Base-by-base conservation (phyloP, 2,329 filamentous ascomycete genomes). In the Mycosphaerella sp. region DNA sequence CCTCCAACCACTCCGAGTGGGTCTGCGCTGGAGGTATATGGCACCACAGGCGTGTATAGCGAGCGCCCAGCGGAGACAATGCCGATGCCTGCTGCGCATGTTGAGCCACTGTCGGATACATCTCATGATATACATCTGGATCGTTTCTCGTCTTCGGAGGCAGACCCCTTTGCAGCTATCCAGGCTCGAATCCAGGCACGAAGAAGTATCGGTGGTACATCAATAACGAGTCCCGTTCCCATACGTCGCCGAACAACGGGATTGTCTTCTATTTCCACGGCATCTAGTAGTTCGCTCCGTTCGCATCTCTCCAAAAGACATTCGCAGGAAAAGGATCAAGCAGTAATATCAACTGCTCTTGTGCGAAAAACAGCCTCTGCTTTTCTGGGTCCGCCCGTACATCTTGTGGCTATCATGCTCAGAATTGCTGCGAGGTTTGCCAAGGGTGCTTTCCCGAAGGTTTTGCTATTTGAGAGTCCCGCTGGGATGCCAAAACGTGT, bases 381-480 rank as follows among this genome's bases (percentile, higher is more conserved):
- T 31, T 78, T 95, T 3, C 74, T 95, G 11, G 83, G 87, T 0
- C 89, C 89, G n/a, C 89, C 91, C 0, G 81, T 85, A 34, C 83
- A 91, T 63, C 78, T 95, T 1, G 80, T 95, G 36, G 78, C 82
- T 26, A 75, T 95, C 40, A 90, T 95, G 78, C 78, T 95, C 4
- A 83, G 83, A 53, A 88, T 95, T 53, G 88, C 90, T 0, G 84
- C 87, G 0, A 83, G 81, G 58, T 89, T 95, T 58, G 80, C 84
- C 1, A 71, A 71, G 44, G 76, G 76, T 3, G 69, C 69, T 5
- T 68, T 71, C 23, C 62, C 63, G 2, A 51, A 48, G 23, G 56
- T 55, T 5, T 43, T 61, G 44, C 46, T 67, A 39, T 66, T 64
- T 52, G 62, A 62, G 58, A 68, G 54, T 50, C 67, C 52, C 34